Evolutionary conservation across 345 rosid species (phyloP).

Genomic region (Populus euphratica): DNA sequence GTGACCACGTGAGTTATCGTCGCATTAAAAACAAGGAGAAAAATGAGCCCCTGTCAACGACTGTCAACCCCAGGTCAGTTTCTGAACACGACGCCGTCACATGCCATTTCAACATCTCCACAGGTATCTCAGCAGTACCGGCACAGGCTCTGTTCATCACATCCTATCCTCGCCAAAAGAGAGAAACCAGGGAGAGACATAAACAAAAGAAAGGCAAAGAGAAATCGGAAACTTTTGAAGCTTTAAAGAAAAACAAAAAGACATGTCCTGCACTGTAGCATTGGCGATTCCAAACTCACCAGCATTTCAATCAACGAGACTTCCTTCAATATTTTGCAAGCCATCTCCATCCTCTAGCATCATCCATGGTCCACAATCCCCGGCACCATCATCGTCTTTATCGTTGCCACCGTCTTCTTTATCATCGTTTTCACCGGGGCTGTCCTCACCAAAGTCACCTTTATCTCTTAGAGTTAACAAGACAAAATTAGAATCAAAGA

Average conservation of each 20-base stretch:
- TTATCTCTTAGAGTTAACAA: not conserved
- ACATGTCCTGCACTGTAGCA: conserved; percentile 29
- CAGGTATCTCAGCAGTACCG: not conserved
- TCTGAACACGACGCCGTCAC: not conserved
- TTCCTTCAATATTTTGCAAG: conserved; percentile 20
- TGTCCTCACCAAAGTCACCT: conserved; percentile 5
- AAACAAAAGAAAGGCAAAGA: not conserved
- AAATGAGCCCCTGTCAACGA: not conserved
- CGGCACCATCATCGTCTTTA: not conserved
- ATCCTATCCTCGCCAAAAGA: not conserved
- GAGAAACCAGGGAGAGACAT: not conserved
- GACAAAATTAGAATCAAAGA: conserved; percentile 2
- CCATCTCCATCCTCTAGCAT: conserved; percentile 12
- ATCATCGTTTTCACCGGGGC: not conserved
- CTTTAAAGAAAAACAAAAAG: not conserved
- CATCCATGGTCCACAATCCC: conserved; percentile 10
- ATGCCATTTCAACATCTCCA: not conserved
- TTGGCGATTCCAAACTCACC: conserved; percentile 31
- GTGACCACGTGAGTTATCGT: not conserved
- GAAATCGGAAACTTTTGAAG: not conserved
- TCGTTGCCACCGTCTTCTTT: not conserved
- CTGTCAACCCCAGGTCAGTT: not conserved
- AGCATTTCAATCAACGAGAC: conserved; percentile 34
- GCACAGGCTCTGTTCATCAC: too few relatives aligned
- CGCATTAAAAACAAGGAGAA: not conserved